Base-by-base conservation (phyloP, 2,329 filamentous ascomycete genomes). In the Arthrobotrys pseudoclavata region DNA sequence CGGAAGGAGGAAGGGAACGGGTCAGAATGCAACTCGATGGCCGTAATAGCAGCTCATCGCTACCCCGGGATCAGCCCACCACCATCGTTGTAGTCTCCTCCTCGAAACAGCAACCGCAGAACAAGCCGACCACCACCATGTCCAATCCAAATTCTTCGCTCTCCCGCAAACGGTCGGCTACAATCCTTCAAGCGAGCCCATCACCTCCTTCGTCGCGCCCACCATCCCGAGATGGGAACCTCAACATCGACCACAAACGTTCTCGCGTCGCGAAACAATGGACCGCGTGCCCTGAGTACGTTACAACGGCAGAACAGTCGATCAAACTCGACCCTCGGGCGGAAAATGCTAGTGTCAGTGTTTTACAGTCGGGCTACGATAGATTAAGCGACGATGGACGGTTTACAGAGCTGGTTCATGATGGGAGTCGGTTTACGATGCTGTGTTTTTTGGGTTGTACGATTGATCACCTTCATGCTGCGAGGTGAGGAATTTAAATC, bases 401-500 rank as follows among this genome's bases (percentile, higher is more conserved):
- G 50, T 79, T 81, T 22, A 71, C 69, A 13, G 79, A 79, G 61
- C 60, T 81, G 26, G 61, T 79, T 18, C 66, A 71, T 26, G 53
- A 62, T 12, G 66, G 76, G 20, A 76, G 80, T 55, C 79, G 80
- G 52, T 80, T 81, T 61, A 81, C 76, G n/a, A 80, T 81, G 63
- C 61, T 82, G 34, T 81, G 80, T 62, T 80, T 82, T 63, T 52
- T 82, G 26, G 81, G 81, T 26, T 79, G 79, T 40, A 81, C 78
- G 13, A 74, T 79, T 31, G 80, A 81, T 34, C 79, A 80, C 70
- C 52, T 81, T 31, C 69, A 79, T 62, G 69, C 76, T 22, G 76
- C 80, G 34, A 79, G 80, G 81, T 81, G 52, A 67, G 13, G 45
- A 18, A 48, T 24, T 20, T 18, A 24, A 47, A n/a, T 15, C 47